A percentile compares a stretch with the other conserved stretches of the same genome.
These are phyloP conservation scores for Vigna mungo DNA, from an alignment of 306 rosid species.

Conservation along the genomic window DNA sequence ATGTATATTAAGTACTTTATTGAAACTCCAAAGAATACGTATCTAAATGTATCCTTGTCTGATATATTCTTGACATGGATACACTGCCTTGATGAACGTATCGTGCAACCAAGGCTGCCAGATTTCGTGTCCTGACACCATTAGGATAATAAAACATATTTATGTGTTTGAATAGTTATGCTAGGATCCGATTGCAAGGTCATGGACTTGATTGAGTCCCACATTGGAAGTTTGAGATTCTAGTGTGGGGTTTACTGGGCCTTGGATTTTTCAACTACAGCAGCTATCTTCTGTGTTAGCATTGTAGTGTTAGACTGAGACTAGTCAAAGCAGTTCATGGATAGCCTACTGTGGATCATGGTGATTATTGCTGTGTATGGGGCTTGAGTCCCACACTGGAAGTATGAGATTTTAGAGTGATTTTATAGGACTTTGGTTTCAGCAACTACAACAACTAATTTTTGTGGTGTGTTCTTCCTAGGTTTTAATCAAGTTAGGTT, in stretches of 20 bases:
- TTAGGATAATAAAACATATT: constrained; percentile 6
- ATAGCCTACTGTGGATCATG: not conserved
- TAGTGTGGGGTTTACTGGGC: not conserved
- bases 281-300: not conserved
- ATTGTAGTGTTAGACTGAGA: not conserved
- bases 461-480: not conserved
- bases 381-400: not conserved
- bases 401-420: not conserved
- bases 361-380: not conserved
- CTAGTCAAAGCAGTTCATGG: not conserved
- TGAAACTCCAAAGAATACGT: too few species aligned
- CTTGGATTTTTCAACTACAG: not conserved
- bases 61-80: too few species aligned
- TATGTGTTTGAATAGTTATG: not conserved
- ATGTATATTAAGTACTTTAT: too few species aligned
- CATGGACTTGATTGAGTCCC: not conserved
- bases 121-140: constrained; percentile 11
- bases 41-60: too few species aligned
- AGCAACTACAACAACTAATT: not conserved
- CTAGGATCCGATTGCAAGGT: not conserved
- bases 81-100: too few species aligned
- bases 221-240: not conserved
- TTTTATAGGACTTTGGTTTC: not conserved
- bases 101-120: not conserved
- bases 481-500: not conserved